Conservation (phyloP, 768 basidiomycete genomes). For the Cystobasidium onofrii region DNA sequence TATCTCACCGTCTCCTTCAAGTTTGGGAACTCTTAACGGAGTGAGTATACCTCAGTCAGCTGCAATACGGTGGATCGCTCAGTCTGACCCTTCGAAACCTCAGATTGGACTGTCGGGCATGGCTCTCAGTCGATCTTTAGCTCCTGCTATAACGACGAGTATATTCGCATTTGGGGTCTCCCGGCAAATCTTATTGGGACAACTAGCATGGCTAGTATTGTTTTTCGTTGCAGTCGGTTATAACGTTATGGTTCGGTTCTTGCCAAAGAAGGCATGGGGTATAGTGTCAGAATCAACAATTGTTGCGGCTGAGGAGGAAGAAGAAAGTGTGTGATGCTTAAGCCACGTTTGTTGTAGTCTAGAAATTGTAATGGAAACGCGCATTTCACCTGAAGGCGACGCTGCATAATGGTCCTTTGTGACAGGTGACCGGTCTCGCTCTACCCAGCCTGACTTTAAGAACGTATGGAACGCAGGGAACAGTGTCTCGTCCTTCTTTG, state of each 20-base stretch:
- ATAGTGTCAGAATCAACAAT: neutral
- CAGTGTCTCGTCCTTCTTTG: too few species aligned
- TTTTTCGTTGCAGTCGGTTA: neutral
- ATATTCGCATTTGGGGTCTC: constrained; percentile 25
- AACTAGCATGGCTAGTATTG: constrained; percentile 24
- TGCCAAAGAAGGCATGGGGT: constrained; percentile 4
- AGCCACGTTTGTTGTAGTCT: neutral
- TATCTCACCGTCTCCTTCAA: constrained; percentile 12
- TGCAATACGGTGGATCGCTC: too few species aligned
- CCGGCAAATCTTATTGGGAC: constrained; percentile 10
- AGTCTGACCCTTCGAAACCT: neutral
- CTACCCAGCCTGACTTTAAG: too few species aligned
- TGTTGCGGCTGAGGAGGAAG: neutral
- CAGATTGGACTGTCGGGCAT: constrained; percentile 8
- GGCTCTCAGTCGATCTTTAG: neutral
- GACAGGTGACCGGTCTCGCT: too few species aligned
- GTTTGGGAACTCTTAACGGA: constrained; percentile 28
- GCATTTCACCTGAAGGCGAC: too few species aligned
- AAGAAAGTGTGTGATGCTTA: neutral
- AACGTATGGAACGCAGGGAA: too few species aligned
- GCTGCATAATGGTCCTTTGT: too few species aligned
- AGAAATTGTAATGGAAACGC: too few species aligned
- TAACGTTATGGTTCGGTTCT: neutral
- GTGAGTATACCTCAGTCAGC: neutral
- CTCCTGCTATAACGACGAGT: constrained; percentile 13